phyloP scores from a whole-genome alignment of 2,329 filamentous ascomycete genomes.

The Rutstroemia sp. region DNA sequence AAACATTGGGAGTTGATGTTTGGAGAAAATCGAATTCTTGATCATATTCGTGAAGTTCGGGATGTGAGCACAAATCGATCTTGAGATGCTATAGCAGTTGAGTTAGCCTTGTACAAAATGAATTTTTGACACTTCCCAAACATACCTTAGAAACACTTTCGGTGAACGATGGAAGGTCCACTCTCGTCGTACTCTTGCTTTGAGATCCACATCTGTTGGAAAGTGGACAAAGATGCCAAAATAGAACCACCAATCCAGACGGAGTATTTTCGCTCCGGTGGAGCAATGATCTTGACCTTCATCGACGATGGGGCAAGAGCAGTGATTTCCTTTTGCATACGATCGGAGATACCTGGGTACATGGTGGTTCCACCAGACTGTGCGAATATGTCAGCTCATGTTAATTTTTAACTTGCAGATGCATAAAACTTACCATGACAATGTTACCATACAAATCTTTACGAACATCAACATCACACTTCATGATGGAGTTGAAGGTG shows the following conservation, averaged over 20 bases:
- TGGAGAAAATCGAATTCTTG: constrained; percentile 27
- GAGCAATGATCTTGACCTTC: constrained; percentile 99
- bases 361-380: constrained; percentile 99
- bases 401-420: constrained; percentile 1
- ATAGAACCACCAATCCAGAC: constrained; percentile 99
- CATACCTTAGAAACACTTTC: constrained; percentile 99
- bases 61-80: constrained; percentile 26
- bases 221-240: constrained; percentile 97
- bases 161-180: constrained; percentile 98
- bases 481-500: constrained; percentile 99
- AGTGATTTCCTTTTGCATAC: constrained; percentile 99
- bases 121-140: neutral
- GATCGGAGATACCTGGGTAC: constrained; percentile 99
- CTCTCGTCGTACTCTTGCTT: constrained; percentile 99
- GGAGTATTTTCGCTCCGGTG: constrained; percentile 99
- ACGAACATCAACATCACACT: constrained; percentile 99
- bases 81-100: constrained; percentile 12
- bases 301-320: constrained; percentile 98
- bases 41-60: constrained; percentile 30
- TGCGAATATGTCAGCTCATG: constrained; percentile 13
- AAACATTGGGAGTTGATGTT: constrained; percentile 23
- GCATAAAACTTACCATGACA: constrained; percentile 76
- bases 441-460: constrained; percentile 99
- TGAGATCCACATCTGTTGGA: constrained; percentile 99
- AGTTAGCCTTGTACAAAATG: neutral